Evolutionary conservation across 441 rosid species (phyloP).

Genomic region (Isatis lusitanica): DNA sequence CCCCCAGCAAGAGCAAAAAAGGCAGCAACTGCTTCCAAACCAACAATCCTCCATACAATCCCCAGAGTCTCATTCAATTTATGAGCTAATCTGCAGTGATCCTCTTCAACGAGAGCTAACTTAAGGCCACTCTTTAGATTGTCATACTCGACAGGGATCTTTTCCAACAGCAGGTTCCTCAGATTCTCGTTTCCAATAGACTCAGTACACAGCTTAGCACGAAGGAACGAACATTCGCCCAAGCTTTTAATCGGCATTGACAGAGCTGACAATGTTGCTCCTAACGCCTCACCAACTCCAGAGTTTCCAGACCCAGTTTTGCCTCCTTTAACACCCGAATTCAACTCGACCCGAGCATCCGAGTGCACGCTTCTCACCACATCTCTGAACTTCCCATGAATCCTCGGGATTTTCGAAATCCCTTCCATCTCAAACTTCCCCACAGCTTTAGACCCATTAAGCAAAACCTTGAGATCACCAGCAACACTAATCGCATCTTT

Average conservation of each 20-base stretch:
- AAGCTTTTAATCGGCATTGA: conserved; percentile 42
- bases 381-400: conserved; percentile 65
- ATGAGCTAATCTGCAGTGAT: conserved; percentile 53
- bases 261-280: conserved; percentile 42
- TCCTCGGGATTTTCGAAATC: conserved; percentile 50
- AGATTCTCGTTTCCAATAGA: conserved; percentile 43
- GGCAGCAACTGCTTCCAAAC: conserved; percentile 73
- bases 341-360: conserved; percentile 48
- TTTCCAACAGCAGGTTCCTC: conserved; percentile 41
- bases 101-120: conserved; percentile 41
- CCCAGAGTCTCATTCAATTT: conserved; percentile 47
- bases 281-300: conserved; percentile 34
- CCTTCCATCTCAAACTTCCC: conserved; percentile 44
- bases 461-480: conserved; percentile 72
- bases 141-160: conserved; percentile 31
- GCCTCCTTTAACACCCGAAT: conserved; percentile 50
- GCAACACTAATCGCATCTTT: conserved; percentile 76
- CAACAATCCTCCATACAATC: conserved; percentile 63
- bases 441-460: conserved; percentile 67
- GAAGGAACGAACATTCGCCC: conserved; percentile 55
- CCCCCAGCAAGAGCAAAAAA: conserved; percentile 63
- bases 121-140: conserved; percentile 40
- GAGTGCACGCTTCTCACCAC: conserved; percentile 57
- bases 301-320: conserved; percentile 39
- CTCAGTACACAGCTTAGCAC: conserved; percentile 48